Evolutionary conservation across 257 asterid species (phyloP).

Genomic region (Solanum etuberosum): DNA sequence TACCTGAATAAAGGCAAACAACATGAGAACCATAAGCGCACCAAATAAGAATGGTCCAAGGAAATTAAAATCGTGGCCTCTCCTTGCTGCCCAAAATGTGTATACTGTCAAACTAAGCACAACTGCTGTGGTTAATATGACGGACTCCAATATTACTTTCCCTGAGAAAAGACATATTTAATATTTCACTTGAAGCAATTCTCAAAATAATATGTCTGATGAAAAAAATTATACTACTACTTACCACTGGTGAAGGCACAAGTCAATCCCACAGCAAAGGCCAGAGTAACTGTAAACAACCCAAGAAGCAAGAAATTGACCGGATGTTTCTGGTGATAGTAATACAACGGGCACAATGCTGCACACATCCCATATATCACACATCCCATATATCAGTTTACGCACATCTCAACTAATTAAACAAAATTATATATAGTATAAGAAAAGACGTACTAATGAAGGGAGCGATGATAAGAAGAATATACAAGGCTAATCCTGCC

Average conservation of each 20-base stretch:
- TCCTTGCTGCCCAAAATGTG: slow-evolving; percentile 73
- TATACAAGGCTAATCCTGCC: slow-evolving; percentile 18
- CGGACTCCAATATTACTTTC: slow-evolving; percentile 36
- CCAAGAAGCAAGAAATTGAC: slow-evolving; percentile 69
- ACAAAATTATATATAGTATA: no score
- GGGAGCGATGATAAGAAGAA: slow-evolving; percentile 18
- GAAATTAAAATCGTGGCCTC: slow-evolving; percentile 51
- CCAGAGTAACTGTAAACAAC: slow-evolving; percentile 52
- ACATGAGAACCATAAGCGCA: slow-evolving; percentile 16
- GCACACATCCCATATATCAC: slow-evolving; percentile 12
- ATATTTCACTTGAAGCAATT: no score
- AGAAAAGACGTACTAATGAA: slow-evolving; percentile 12
- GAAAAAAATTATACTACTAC: not conserved
- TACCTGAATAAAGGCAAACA: slow-evolving; percentile 41
- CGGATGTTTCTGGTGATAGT: slow-evolving; percentile 71
- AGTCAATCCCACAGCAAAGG: slow-evolving; percentile 67
- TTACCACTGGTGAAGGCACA: slow-evolving; percentile 69
- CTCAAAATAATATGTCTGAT: no score
- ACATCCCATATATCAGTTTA: not conserved
- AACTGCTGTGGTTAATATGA: slow-evolving; percentile 32
- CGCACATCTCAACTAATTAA: not conserved
- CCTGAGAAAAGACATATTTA: slow-evolving; percentile 8
- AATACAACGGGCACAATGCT: slow-evolving; percentile 61
- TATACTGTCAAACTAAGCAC: slow-evolving; percentile 42
- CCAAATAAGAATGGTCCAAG: slow-evolving; percentile 38